Evolutionary conservation across 441 rosid species (phyloP).

Genomic region (Syzygium syzygioides): DNA sequence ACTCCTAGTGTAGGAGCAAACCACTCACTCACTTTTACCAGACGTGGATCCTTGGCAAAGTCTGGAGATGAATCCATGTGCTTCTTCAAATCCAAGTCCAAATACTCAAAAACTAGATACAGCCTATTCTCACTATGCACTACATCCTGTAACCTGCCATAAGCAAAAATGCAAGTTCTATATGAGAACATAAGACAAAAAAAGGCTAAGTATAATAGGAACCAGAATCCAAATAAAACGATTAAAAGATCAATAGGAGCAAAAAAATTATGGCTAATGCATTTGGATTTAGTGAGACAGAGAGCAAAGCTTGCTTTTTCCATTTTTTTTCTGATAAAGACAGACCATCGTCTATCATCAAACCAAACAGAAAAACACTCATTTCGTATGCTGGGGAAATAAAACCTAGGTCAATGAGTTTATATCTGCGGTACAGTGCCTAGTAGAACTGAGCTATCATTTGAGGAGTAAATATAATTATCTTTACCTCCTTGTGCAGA

Average conservation of each 20-base stretch:
- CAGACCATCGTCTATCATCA: background rate
- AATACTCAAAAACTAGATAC: conserved; percentile 92
- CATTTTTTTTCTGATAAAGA: background rate
- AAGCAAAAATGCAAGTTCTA: background rate
- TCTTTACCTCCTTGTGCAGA: background rate
- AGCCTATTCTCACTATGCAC: conserved; percentile 95
- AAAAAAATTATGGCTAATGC: background rate
- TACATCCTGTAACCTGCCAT: conserved; percentile 87
- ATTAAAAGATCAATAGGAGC: background rate
- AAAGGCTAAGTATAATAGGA: background rate
- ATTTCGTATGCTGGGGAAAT: background rate
- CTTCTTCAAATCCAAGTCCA: conserved; percentile 96
- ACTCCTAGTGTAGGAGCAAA: background rate
- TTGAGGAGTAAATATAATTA: background rate
- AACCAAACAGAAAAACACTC: background rate
- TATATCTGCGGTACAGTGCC: background rate
- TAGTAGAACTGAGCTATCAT: background rate
- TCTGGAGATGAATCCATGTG: conserved; percentile 96
- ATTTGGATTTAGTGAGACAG: background rate
- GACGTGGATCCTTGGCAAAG: conserved; percentile 75
- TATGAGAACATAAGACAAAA: background rate
- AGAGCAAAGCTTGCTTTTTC: background rate
- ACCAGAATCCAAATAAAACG: background rate
- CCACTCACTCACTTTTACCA: conserved; percentile 62
- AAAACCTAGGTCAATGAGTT: background rate